Evolutionary conservation across 1,284 basidiomycete genomes (phyloP), one percentile per base, ranked within the genome.

Genomic region (Xerocomus minutiporus): DNA sequence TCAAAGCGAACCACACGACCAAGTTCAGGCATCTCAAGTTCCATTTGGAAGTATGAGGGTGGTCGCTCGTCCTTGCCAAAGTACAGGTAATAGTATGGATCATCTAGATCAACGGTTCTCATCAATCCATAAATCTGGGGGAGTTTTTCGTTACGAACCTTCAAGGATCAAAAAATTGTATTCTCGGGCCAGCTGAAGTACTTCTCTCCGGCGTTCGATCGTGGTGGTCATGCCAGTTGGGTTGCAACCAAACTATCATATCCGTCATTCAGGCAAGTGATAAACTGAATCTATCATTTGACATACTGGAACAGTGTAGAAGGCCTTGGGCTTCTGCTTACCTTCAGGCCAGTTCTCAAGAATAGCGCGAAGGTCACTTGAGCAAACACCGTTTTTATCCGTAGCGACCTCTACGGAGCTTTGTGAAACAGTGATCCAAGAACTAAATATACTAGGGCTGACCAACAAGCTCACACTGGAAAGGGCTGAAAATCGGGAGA

Each of bases 1-100:
- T 95, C 93, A 67, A 94, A 91, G 38, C 93, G 81, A 23, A 94
- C 57, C 8, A 94, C 91, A 15, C 86, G 81, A 3, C 91, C 91
- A 28, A 82, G 79, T 56, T 80, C 77, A 20, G 74, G 71, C 51
- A 77, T 71, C 51, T 81, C 75, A 3, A 66, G 75, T 65, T 95
- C 92, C 41, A 94, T 76, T 50, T 80, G 73, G 67, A 94, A 93
- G 70, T 93, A 95, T 0, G 86, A 90, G 1, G 86, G 82, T 38
- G 75, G 80, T 34, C 78, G 82, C 46, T 77, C 80, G 54, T 73
- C 78, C 65, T 74, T 76, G 54, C 88, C 84, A 53, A 84, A 87
- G 71, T 88, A 89, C 49, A 88, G 62, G 57, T 81, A 87, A 63
- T 77, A 90, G 68, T 91, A 92, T 2, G 89, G 88, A 65, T 91